These are phyloP conservation scores for Kalmusia sp. DNA, from an alignment of 2,329 filamentous ascomycete species.

Conservation along the genomic window DNA sequence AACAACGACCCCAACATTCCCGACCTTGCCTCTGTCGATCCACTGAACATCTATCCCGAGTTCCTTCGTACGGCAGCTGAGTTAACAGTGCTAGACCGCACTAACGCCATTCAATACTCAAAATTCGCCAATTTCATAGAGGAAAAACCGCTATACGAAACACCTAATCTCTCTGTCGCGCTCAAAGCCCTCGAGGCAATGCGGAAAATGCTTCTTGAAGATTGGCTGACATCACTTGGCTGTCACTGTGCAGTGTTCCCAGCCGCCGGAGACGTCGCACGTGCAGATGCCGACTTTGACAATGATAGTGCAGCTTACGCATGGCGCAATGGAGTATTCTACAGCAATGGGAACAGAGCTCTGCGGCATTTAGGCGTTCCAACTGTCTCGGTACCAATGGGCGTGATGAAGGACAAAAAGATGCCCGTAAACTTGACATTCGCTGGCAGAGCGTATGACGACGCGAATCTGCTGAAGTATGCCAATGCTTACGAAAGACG, in stretches of 20 bases:
- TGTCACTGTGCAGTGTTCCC: slow-evolving; percentile 60
- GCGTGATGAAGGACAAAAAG: slow-evolving; percentile 51
- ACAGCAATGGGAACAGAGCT: slow-evolving; percentile 61
- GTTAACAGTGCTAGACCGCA: background rate
- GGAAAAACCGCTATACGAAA: background rate
- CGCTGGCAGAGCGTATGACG: slow-evolving; percentile 57
- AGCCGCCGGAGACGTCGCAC: slow-evolving; percentile 58
- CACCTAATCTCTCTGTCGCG: slow-evolving; percentile 24
- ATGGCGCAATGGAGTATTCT: slow-evolving; percentile 59
- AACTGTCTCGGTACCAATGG: slow-evolving; percentile 62
- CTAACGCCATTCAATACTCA: slow-evolving; percentile 43
- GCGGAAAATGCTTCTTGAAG: slow-evolving; percentile 57
- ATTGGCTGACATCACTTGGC: slow-evolving; percentile 54
- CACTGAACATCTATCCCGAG: slow-evolving; percentile 7
- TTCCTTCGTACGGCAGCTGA: background rate
- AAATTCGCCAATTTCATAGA: slow-evolving; percentile 17
- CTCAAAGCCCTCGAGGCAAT: slow-evolving; percentile 53
- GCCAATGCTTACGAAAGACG: slow-evolving; percentile 30
- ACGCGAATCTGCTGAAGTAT: slow-evolving; percentile 40
- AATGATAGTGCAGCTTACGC: slow-evolving; percentile 42
- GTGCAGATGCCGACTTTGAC: slow-evolving; percentile 56
- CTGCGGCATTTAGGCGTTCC: slow-evolving; percentile 63
- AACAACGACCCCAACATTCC: slow-evolving; percentile 51
- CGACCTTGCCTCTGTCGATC: slow-evolving; percentile 46
- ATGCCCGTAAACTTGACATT: slow-evolving; percentile 64